Evolutionary conservation across 2,329 filamentous ascomycete species (phyloP).

Genomic region (Zymoseptoria tritici): DNA sequence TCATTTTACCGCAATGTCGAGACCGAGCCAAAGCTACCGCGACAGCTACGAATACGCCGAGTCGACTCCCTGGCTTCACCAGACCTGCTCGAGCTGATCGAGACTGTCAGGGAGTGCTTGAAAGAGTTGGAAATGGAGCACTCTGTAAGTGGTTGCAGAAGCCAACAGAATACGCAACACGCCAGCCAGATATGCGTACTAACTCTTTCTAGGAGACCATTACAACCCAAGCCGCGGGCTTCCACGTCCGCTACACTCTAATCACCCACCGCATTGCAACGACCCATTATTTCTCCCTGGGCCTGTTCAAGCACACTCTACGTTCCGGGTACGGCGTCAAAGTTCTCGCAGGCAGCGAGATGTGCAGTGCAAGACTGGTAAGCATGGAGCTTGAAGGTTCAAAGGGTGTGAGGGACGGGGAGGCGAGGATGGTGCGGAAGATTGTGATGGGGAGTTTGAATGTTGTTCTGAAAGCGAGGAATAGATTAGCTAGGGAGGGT

Average conservation of each 20-base stretch:
- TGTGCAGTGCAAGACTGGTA: constrained; percentile 11
- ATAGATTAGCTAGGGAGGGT: background rate
- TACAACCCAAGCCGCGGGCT: constrained; percentile 8
- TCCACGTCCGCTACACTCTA: constrained; percentile 11
- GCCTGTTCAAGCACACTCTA: constrained; percentile 9
- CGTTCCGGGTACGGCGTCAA: constrained; percentile 11
- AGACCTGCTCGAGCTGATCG: constrained; percentile 9
- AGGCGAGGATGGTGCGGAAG: background rate
- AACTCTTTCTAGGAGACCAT: constrained; percentile 7
- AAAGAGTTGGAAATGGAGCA: constrained; percentile 9
- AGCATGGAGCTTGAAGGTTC: background rate
- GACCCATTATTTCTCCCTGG: constrained; percentile 19
- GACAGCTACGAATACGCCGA: background rate
- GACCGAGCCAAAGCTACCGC: constrained; percentile 4
- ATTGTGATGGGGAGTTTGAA: background rate
- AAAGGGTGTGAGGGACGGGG: background rate
- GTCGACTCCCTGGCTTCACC: background rate
- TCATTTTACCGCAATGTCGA: background rate
- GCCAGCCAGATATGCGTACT: background rate
- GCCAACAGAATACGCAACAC: background rate
- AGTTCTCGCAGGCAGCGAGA: constrained; percentile 10
- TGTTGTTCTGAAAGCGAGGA: background rate
- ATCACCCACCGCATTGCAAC: constrained; percentile 11
- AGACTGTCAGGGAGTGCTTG: constrained; percentile 13
- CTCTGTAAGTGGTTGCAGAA: constrained; percentile 1